Evolutionary conservation across 2,329 filamentous ascomycete species (phyloP), one percentile per base, ranked within the genome.

Genomic region (Aspergillus fijiensis): DNA sequence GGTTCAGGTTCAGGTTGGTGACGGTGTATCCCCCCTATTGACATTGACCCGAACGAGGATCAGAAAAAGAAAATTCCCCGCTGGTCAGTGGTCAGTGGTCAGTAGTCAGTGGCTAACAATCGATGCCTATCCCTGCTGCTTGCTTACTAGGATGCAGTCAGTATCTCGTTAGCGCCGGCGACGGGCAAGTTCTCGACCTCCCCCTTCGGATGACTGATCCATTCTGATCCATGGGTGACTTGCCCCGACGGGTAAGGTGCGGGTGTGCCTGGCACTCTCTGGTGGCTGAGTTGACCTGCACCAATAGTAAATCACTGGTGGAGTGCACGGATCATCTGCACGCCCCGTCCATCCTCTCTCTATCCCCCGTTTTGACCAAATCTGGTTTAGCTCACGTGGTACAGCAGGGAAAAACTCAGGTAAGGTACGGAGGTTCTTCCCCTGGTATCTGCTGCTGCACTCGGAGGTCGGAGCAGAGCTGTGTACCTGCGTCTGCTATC

Each of bases 301-400:
- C 58, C 52, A 60, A 60, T 60, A 2, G 52, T 4, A 52, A 25
- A 1, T 5, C 16, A 45, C 16, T 2, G 12, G 12, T 14, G 12
- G 5, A n/a, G 29, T 52, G 58, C 58, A 60, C 58, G 53, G 58
- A 60, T 56, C 52, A 60, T 56, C 53, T 31, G 39, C 50, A 52
- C 49, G 51, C 49, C 33, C 39, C n/a, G 14, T 50, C 29, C 29
- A 16, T 19, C 49, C 49, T 19, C 5, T n/a, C n/a, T 31, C 49
- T 16, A 29, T 23, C 50, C 16, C n/a, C 16, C n/a, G 12, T 19
- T n/a, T 14, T 52, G 50, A 21, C 27, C 29, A 35, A 14, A 33
- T 19, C 14, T 19, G 27, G 35, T 21, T 31, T 33, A 52, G 39
- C 16, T 45, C 39, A 45, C 14, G 39, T 45, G 16, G 16, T 45